Base-by-base conservation (phyloP, 139 green algal species). In the Chlorella ohadii region DNA sequence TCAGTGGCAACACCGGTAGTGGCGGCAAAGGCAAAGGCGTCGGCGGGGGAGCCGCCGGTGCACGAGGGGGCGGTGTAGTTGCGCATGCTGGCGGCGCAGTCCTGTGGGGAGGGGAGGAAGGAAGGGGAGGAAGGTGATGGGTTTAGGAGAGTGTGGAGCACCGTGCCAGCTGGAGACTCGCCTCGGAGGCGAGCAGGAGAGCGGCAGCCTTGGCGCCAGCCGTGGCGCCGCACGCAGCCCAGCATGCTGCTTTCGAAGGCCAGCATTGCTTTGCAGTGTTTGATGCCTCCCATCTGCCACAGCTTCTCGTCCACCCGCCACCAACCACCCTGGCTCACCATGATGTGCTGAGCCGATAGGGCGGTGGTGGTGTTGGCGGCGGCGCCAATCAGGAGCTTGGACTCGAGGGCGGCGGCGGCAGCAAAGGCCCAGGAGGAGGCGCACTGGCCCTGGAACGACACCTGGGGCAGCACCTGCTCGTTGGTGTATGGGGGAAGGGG, bases 351-450 rank as follows among this genome's bases (percentile, higher is more conserved):
- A 0, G 44, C 36, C 7, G 72, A 78, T 44, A 78, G 72, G 72
- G 44, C 28, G 72, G 41, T n/a, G 13, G 72, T 64, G 28, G 72
- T 64, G 72, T 78, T 78, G 72, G 44, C 4, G 27, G 13, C 44
- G 38, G 20, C 22, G 34, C 31, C 34, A 36, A 78, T 78, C 72
- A 78, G 38, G 23, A 78, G 72, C 28, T 28, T 38, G 25, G 44
- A 78, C 72, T 78, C 72, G 72, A 78, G 41, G 41, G 72, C 72
- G 41, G 41, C 72, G 72, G 72, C 72, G 72, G 44, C 72, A 44
- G 72, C 72, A 78, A 78, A 78, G 28, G 72, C 72, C 28, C 44
- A 78, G 41, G 41, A 41, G 15, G 44, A 39, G 72, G 36, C 71
- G 27, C 71, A 77, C 33, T 28, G 25, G 71, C 25, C 11, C 71